These are phyloP conservation scores for Boletus sp. DNA, from an alignment of 1,284 basidiomycete species.

Conservation along the genomic window DNA sequence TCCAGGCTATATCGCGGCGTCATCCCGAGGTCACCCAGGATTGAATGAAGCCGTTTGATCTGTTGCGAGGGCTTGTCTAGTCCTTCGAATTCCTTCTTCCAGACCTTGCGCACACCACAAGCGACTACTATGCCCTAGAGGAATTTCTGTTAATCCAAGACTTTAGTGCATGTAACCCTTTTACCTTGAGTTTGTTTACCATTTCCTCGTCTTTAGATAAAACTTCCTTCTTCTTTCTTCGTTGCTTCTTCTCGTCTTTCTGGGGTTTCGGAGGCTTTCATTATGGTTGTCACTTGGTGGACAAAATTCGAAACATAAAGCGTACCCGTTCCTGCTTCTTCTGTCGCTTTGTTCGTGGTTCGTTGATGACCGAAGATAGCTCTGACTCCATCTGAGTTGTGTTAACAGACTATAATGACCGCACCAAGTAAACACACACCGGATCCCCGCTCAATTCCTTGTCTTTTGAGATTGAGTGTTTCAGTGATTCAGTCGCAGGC, in stretches of 20 bases:
- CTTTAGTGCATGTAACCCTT: neutral
- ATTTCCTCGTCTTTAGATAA: conserved; percentile 53
- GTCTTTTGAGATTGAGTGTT: conserved; percentile 7
- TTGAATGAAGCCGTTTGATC: conserved; percentile 58
- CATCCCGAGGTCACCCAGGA: conserved; percentile 77
- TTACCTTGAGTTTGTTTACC: conserved; percentile 57
- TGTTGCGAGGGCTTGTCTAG: conserved; percentile 58
- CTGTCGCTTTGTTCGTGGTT: conserved; percentile 42
- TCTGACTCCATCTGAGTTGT: conserved; percentile 52
- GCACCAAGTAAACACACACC: conserved; percentile 15
- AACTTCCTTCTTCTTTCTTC: conserved; percentile 30
- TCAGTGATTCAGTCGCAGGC: conserved; percentile 1
- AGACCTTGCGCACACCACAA: conserved; percentile 78
- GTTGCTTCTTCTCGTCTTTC: conserved; percentile 21
- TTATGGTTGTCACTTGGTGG: neutral
- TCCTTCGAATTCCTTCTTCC: conserved; percentile 74
- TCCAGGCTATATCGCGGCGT: conserved; percentile 70
- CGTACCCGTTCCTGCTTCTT: conserved; percentile 36
- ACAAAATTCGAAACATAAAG: neutral
- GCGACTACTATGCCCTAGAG: conserved; percentile 63
- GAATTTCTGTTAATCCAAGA: neutral
- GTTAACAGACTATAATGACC: neutral
- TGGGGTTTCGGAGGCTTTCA: conserved; percentile 19
- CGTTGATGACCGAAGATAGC: conserved; percentile 56
- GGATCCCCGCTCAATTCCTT: conserved; percentile 12